Conservation (phyloP, 805 yeast genomes). For the Saccharomycopsis schoenii region DNA sequence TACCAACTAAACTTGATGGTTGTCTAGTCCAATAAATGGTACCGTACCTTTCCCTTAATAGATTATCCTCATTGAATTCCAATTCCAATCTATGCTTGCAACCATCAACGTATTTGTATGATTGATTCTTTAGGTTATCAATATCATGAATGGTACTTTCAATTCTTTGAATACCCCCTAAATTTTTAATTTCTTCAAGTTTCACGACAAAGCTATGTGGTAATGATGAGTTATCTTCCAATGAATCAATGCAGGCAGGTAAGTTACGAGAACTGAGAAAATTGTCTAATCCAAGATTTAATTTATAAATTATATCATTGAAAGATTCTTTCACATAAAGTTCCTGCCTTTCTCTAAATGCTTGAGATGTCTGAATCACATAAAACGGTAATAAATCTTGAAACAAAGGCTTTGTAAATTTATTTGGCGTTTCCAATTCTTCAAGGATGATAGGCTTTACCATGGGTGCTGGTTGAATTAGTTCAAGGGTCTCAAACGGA, state of each 20-base stretch:
- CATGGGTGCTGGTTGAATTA: constrained; percentile 42
- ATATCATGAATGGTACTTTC: constrained; percentile 37
- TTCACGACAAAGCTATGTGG: constrained; percentile 51
- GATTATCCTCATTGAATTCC: constrained; percentile 48
- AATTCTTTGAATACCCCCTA: constrained; percentile 43
- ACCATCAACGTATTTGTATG: constrained; percentile 34
- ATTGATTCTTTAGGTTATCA: constrained; percentile 31
- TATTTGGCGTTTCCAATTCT: constrained; percentile 27
- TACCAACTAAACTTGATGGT: constrained; percentile 36
- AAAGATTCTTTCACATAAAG: constrained; percentile 38
- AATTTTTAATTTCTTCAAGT: constrained; percentile 39
- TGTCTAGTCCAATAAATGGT: constrained; percentile 43
- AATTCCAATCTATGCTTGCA: constrained; percentile 36
- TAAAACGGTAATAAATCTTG: constrained; percentile 55
- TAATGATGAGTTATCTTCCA: constrained; percentile 43
- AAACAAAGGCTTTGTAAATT: constrained; percentile 31
- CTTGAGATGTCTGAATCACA: constrained; percentile 55
- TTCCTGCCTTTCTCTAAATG: constrained; percentile 58
- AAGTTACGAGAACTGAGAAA: constrained; percentile 41
- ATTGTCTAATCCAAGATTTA: constrained; percentile 35
- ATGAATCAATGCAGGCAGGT: constrained; percentile 53
- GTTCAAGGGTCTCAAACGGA: constrained; percentile 27
- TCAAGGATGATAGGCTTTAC: constrained; percentile 38
- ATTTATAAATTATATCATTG: constrained; percentile 36
- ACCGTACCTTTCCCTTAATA: constrained; percentile 43